Conservation (phyloP, 78 protist species). For the Acrasis kona region DNA sequence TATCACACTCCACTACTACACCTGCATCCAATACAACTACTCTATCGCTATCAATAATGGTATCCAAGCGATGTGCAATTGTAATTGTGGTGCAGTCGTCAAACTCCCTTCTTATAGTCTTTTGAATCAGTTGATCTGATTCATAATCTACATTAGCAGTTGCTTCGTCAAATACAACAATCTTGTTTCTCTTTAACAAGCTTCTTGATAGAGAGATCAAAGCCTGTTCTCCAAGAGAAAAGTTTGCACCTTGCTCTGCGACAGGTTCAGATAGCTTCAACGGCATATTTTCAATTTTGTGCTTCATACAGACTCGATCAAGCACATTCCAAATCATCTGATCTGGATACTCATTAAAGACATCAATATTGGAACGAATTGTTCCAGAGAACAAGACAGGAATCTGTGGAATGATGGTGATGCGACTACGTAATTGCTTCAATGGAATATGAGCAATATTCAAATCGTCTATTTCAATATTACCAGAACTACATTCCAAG, state of each 20-base stretch:
- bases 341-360: conserved; percentile 49
- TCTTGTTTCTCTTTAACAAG: conserved; percentile 5
- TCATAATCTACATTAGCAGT: conserved; percentile 24
- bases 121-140: conserved; percentile 38
- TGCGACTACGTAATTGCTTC: conserved; percentile 31
- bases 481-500: conserved; percentile 46
- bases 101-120: neutral
- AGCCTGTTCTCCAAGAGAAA: conserved; percentile 42
- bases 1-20: conserved; percentile 10
- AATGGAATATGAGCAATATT: conserved; percentile 28
- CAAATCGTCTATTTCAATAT: conserved; percentile 58
- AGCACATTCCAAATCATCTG: conserved; percentile 49
- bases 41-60: conserved; percentile 73
- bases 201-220: conserved; percentile 45
- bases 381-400: conserved; percentile 51
- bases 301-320: conserved; percentile 3
- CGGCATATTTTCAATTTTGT: neutral
- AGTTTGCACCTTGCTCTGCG: conserved; percentile 40
- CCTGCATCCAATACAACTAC: conserved; percentile 58
- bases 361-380: conserved; percentile 77
- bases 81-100: conserved; percentile 33
- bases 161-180: conserved; percentile 44
- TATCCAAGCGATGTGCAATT: conserved; percentile 81
- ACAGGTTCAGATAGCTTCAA: conserved; percentile 4
- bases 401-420: conserved; percentile 77